These are phyloP conservation scores for Xylariaceae sp. DNA, from an alignment of 2,329 filamentous ascomycete species.

Conservation along the genomic window DNA sequence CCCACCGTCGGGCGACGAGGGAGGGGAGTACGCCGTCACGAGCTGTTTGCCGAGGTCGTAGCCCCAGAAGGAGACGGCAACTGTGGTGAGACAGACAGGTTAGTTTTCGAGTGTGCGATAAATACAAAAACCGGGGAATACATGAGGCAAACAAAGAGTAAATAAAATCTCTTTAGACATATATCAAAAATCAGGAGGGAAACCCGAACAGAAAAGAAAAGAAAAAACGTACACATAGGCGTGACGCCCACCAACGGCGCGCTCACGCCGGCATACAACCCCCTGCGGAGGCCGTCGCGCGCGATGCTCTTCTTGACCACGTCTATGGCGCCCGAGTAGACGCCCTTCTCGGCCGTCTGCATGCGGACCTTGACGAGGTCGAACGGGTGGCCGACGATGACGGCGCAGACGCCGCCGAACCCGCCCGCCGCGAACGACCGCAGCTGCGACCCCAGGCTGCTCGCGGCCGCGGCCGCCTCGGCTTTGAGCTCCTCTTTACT, in stretches of 20 bases:
- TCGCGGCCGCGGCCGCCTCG: constrained; percentile 36
- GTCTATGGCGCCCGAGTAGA: constrained; percentile 86
- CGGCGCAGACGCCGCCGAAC: constrained; percentile 89
- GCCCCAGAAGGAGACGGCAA: constrained; percentile 72
- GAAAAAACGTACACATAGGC: constrained; percentile 78
- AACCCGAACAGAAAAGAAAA: too few relatives aligned
- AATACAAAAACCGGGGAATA: neutral
- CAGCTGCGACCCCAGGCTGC: constrained; percentile 46
- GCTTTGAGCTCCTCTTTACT: constrained; percentile 38
- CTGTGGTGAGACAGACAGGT: constrained; percentile 32
- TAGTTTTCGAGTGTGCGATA: neutral
- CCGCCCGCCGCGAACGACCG: constrained; percentile 85
- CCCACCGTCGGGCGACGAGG: constrained; percentile 60
- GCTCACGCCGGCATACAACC: constrained; percentile 93
- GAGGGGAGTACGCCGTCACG: constrained; percentile 62
- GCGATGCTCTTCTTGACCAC: constrained; percentile 86
- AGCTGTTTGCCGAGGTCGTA: constrained; percentile 94
- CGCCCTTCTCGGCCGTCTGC: constrained; percentile 90
- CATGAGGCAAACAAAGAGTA: neutral
- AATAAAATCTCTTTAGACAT: too few relatives aligned
- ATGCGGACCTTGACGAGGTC: constrained; percentile 96
- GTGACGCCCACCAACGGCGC: constrained; percentile 93
- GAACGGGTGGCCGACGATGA: constrained; percentile 92
- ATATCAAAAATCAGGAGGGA: too few relatives aligned
- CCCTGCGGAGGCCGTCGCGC: constrained; percentile 71